These are phyloP conservation scores for Curvularia sp. DNA, from an alignment of 2,329 filamentous ascomycete species.

Conservation along the genomic window DNA sequence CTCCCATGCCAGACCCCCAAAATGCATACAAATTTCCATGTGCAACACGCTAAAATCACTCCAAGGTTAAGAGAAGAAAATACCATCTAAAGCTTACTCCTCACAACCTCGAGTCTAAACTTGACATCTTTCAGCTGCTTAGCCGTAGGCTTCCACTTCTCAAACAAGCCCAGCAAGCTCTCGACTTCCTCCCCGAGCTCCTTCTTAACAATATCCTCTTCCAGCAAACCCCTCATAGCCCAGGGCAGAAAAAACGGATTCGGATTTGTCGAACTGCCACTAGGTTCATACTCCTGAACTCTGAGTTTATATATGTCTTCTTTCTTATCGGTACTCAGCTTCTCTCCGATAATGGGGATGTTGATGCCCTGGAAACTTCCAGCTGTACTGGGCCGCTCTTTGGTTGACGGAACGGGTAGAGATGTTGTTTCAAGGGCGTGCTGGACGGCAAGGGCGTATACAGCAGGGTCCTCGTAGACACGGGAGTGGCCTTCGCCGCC, in stretches of 20 bases:
- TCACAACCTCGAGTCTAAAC: constrained; percentile 88
- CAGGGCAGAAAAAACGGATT: constrained; percentile 95
- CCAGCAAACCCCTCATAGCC: constrained; percentile 91
- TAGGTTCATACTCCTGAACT: constrained; percentile 44
- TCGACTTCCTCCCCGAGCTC: constrained; percentile 79
- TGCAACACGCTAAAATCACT: not conserved
- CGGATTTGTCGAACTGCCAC: constrained; percentile 51
- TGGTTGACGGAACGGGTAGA: constrained; percentile 33
- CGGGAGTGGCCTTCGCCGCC: constrained; percentile 91
- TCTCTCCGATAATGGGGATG: constrained; percentile 42
- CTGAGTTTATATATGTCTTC: constrained; percentile 39
- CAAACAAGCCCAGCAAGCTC: constrained; percentile 84
- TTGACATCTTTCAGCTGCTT: constrained; percentile 97
- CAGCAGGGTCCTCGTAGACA: constrained; percentile 85
- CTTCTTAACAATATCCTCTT: constrained; percentile 88
- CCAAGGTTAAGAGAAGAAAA: not conserved
- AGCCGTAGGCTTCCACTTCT: constrained; percentile 88
- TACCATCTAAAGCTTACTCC: constrained; percentile 74
- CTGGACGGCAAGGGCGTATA: constrained; percentile 71
- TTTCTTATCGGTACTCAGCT: constrained; percentile 21
- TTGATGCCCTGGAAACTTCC: constrained; percentile 41
- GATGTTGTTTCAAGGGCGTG: constrained; percentile 59
- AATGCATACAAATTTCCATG: not conserved
- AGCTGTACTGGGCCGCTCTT: constrained; percentile 31
- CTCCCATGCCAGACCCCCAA: not conserved